These are phyloP conservation scores for Hirschioporus abietinus DNA, from an alignment of 768 basidiomycete genomes.

Conservation along the genomic window DNA sequence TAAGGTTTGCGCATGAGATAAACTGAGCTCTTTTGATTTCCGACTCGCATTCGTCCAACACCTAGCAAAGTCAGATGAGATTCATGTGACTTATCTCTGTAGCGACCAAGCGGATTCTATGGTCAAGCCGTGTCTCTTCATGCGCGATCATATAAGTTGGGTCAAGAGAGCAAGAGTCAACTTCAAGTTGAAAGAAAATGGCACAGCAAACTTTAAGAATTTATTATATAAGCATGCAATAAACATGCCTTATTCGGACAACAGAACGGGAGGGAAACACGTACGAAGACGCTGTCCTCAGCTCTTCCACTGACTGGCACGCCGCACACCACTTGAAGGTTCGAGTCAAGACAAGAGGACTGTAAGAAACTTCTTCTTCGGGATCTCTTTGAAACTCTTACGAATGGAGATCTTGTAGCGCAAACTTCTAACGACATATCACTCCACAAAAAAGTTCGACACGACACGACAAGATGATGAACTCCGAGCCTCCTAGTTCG, in stretches of 20 bases:
- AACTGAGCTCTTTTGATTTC: too few relatives aligned
- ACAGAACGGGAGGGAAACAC: not conserved
- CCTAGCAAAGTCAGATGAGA: too few relatives aligned
- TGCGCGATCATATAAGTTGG: too few relatives aligned
- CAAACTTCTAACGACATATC: not conserved
- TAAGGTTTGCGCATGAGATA: too few relatives aligned
- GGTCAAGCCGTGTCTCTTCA: too few relatives aligned
- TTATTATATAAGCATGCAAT: not conserved
- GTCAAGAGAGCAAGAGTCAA: too few relatives aligned
- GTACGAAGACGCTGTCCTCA: not conserved
- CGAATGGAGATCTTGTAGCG: not conserved
- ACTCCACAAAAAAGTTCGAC: not conserved
- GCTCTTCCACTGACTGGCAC: not conserved
- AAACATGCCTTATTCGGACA: not conserved
- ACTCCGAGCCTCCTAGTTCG: not conserved
- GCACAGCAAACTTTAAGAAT: not conserved
- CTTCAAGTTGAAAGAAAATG: too few relatives aligned
- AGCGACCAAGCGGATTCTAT: too few relatives aligned
- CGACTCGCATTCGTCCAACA: too few relatives aligned
- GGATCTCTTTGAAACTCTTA: not conserved
- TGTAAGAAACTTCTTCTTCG: not conserved
- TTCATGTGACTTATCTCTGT: too few relatives aligned
- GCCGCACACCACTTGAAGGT: not conserved
- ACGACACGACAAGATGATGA: conserved; percentile 3
- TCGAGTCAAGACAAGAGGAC: not conserved